Percentiles rank a stretch among this genome's conserved stretches.
These are phyloP conservation scores for Letharia lupina DNA, from an alignment of 495 filamentous ascomycete species.

Conservation along the genomic window DNA sequence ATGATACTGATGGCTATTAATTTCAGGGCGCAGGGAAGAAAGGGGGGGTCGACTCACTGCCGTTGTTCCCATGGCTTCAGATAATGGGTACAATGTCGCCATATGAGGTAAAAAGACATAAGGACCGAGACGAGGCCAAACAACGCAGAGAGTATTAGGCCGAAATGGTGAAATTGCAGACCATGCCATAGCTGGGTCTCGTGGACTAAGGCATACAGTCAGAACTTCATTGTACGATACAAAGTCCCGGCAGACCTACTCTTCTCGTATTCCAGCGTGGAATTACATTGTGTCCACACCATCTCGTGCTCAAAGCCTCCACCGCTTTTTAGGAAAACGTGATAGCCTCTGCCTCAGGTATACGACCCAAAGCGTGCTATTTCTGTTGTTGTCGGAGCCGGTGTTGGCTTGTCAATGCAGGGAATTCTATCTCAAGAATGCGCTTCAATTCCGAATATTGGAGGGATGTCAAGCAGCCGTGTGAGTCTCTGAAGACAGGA, in stretches of 20 bases:
- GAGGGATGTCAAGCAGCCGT: neutral
- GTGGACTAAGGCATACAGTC: conserved; percentile 20
- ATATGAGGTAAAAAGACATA: conserved; percentile 50
- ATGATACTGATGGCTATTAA: conserved; percentile 52
- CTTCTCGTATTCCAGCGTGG: conserved; percentile 37
- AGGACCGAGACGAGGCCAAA: conserved; percentile 39
- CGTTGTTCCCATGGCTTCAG: conserved; percentile 73
- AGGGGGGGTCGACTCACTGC: conserved; percentile 44
- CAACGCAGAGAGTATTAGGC: conserved; percentile 40
- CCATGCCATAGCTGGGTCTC: conserved; percentile 42
- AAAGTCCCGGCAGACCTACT: conserved; percentile 28
- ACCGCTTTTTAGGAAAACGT: neutral
- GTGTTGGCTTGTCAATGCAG: neutral
- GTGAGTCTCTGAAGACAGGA: neutral
- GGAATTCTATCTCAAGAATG: neutral
- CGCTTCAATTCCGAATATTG: neutral
- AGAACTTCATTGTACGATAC: conserved; percentile 5
- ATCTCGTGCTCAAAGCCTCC: conserved; percentile 26
- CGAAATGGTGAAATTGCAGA: conserved; percentile 41
- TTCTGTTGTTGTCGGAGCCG: neutral
- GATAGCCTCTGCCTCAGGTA: neutral
- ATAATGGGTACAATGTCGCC: conserved; percentile 74
- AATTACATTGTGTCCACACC: conserved; percentile 45
- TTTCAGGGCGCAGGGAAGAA: conserved; percentile 4
- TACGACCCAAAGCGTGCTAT: neutral